Evolutionary conservation across 1,284 basidiomycete species (phyloP), one percentile per base, ranked within the genome.

Genomic region (Schizopora paradoxa): DNA sequence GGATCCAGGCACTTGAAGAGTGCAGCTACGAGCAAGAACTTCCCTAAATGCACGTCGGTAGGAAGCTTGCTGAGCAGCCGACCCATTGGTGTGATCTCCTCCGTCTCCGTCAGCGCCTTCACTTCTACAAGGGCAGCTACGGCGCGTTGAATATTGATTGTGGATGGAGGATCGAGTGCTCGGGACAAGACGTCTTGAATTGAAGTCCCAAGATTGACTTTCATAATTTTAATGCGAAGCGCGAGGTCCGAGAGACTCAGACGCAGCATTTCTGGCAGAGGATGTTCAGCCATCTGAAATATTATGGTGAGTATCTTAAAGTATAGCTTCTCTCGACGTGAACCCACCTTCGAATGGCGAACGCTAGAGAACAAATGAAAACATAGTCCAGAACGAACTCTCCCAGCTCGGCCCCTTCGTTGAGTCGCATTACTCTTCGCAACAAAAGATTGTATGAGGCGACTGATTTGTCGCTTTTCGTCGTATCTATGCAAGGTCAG

Each of bases 31-130:
- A 99, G 73, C 16, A 99, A 69, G 62, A 99, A 91, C 68, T 99
- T 98, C 41, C 90, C 94, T 14, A 99, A 78, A 61, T 99, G 92
- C 22, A 99, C 94, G 60, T 99, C 96, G 38, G 90, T 91, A 0
- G 96, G 96, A 36, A 99, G 72, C 61, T 91, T 90, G 68, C 90
- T 91, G 36, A 99, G 72, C 25, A 97, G 72, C 41, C 87, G 74
- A 25, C 96, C 96, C 75, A 99, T 87, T 0, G 93, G 86, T 2
- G 96, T 99, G 56, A 99, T 97, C 26, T 97, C 92, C 62, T 98
- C 93, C 1, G 70, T 72, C 0, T 77, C 58, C 1, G 92, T 97
- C 43, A 99, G 67, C 4, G 95, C 92, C 51, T 88, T 79, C 52
- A 86, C 86, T 69, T 99, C 96, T 8, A 98, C 86, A 10, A 99